These are phyloP conservation scores for Termitomyces sp. DNA, from an alignment of 768 basidiomycete genomes.

Conservation along the genomic window DNA sequence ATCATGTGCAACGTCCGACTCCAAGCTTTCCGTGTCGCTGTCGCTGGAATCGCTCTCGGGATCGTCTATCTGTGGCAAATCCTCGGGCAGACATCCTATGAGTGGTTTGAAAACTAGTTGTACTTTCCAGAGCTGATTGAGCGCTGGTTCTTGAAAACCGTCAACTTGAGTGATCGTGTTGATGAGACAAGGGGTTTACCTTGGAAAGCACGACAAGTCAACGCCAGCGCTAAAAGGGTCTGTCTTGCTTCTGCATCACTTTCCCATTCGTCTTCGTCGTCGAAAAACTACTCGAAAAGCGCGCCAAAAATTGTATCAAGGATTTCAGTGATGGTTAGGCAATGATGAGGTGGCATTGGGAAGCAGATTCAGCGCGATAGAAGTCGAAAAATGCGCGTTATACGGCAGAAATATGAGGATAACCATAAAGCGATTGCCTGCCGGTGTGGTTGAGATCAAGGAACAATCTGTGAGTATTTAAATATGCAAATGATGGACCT, in stretches of 20 bases:
- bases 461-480: no score
- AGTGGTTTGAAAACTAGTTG: background rate
- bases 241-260: background rate
- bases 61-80: background rate
- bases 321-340: background rate
- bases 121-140: background rate
- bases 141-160: background rate
- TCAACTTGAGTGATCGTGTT: background rate
- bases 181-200: background rate
- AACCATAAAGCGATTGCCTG: no score
- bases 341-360: background rate
- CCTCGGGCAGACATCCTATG: background rate
- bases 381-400: background rate
- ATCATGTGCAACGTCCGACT: no score
- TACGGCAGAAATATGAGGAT: background rate
- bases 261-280: background rate
- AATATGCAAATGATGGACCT: background rate
- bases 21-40: background rate
- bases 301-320: background rate
- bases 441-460: background rate
- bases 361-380: background rate
- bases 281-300: no score
- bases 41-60: background rate
- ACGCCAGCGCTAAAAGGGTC: background rate
- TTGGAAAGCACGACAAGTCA: background rate